These are phyloP conservation scores for Tetragonia tetragonoides DNA, from an alignment of 148 eudicot genomes.

Conservation along the genomic window DNA sequence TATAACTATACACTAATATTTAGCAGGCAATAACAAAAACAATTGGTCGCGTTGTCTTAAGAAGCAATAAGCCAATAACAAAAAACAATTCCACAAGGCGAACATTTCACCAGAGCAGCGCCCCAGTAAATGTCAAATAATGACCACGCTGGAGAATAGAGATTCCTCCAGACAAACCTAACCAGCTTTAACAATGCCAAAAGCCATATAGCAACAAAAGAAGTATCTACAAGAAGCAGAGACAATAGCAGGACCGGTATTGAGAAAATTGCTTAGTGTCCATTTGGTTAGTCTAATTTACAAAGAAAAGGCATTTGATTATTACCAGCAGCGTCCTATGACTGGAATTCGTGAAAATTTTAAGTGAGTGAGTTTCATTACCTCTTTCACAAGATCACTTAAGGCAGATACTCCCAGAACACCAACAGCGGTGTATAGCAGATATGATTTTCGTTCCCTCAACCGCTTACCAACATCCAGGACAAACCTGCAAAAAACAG, in stretches of 20 bases:
- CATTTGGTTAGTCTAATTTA: neutral
- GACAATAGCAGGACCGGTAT: neutral
- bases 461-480: conserved; percentile 65
- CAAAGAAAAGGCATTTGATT: neutral
- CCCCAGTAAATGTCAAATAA: neutral
- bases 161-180: neutral
- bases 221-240: neutral
- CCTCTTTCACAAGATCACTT: conserved; percentile 86
- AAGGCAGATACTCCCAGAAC: conserved; percentile 78
- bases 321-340: neutral
- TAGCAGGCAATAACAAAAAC: neutral
- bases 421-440: conserved; percentile 84
- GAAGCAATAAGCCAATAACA: neutral
- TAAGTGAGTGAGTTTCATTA: conserved; percentile 21
- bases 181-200: neutral
- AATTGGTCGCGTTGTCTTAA: neutral
- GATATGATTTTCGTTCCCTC: conserved; percentile 72
- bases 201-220: neutral
- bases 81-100: neutral
- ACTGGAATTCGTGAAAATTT: neutral
- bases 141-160: neutral
- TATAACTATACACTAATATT: neutral
- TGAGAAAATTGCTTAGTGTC: neutral
- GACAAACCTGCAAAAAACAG: conserved; percentile 60
- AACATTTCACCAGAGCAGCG: neutral